Evolutionary conservation across 2,329 filamentous ascomycete genomes (phyloP).

Genomic region (Aureobasidium pullulans): DNA sequence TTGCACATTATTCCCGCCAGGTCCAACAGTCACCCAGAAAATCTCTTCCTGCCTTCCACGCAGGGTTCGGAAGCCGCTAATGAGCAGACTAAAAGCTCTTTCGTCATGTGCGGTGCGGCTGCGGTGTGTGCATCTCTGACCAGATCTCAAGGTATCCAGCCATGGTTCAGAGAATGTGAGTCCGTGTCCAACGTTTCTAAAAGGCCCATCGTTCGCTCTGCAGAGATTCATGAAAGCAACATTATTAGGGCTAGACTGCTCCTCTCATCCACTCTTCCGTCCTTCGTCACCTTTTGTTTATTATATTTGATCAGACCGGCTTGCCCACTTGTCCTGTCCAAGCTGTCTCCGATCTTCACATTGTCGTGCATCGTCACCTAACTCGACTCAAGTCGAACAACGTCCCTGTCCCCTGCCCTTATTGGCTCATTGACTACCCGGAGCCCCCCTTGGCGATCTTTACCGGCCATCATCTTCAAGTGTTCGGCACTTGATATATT

Average conservation of each 20-base stretch:
- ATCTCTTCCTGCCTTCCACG: constrained; percentile 7
- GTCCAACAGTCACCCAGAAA: constrained; percentile 10
- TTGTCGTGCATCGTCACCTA: constrained; percentile 4
- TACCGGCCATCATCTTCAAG: not conserved
- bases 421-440: constrained; percentile 6
- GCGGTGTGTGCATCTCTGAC: constrained; percentile 12
- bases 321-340: not conserved
- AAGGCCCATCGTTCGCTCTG: constrained; percentile 11
- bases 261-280: not conserved
- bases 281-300: not conserved
- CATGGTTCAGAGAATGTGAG: constrained; percentile 9
- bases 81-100: constrained; percentile 9
- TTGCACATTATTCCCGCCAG: constrained; percentile 10
- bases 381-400: constrained; percentile 11
- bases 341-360: constrained; percentile 1
- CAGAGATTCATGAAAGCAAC: constrained; percentile 7
- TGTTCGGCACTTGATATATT: constrained; percentile 8
- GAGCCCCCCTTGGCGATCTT: constrained; percentile 10
- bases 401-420: not conserved
- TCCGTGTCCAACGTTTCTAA: constrained; percentile 13
- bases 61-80: constrained; percentile 13
- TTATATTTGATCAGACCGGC: not conserved
- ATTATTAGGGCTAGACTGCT: constrained; percentile 1
- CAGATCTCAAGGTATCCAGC: constrained; percentile 10
- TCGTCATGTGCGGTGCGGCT: constrained; percentile 13